Percentiles rank a stretch among this genome's conserved stretches.
phyloP scores from a whole-genome alignment of 2,329 filamentous ascomycete genomes.

The Stagonosporopsis cucurbitacearum region DNA sequence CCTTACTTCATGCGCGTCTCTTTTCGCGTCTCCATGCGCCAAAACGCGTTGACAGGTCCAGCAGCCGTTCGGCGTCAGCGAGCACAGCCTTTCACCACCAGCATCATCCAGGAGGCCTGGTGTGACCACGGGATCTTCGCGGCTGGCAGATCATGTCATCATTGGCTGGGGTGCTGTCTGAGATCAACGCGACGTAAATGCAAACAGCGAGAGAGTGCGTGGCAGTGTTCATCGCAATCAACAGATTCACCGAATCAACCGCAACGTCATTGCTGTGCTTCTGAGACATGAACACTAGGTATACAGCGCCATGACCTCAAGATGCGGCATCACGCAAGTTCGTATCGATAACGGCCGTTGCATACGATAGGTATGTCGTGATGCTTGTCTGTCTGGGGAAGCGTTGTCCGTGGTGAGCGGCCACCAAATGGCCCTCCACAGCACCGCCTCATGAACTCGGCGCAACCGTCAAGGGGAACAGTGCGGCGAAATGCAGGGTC shows the following conservation, averaged over 20 bases:
- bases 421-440: conserved; percentile 12
- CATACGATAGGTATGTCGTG: neutral
- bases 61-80: conserved; percentile 5
- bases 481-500: conserved; percentile 31
- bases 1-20: neutral
- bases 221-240: conserved; percentile 30
- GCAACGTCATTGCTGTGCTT: conserved; percentile 11
- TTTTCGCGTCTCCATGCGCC: neutral
- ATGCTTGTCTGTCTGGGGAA: neutral
- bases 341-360: neutral
- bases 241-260: conserved; percentile 11
- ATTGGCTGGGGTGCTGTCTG: conserved; percentile 13
- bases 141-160: conserved; percentile 37
- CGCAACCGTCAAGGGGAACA: conserved; percentile 20
- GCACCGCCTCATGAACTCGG: conserved; percentile 27
- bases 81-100: conserved; percentile 7
- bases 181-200: conserved; percentile 22
- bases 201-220: conserved; percentile 14
- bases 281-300: neutral
- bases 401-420: conserved; percentile 5
- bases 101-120: conserved; percentile 20
- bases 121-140: conserved; percentile 28
- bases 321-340: neutral
- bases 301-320: neutral
- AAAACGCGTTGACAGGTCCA: neutral